Base-by-base conservation (phyloP, 345 rosid genomes). In the Acer saccharum region DNA sequence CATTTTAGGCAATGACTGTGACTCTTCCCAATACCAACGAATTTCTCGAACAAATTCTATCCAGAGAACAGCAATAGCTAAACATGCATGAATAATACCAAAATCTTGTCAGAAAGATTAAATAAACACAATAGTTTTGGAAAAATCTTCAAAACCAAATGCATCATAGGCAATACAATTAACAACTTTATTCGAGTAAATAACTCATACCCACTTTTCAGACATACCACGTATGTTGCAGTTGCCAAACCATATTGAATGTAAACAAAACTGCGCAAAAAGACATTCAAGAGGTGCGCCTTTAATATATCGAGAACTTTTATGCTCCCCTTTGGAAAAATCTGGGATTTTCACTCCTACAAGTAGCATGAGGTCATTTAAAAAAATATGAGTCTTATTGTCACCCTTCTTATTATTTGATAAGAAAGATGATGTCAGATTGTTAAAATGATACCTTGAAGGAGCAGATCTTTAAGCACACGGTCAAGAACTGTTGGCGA, bases 1-100 rank as follows among this genome's bases (percentile, higher is more conserved):
- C 88, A 92, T 84, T 87, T 87, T 91, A 54, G 99, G 97, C 85
- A 96, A 79, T 16, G 93, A 85, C 72, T 94, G 97, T 65, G 93
- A 81, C 86, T 96, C 99, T 84, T 96, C 99, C 99, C 98, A 96
- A 77, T 88, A 94, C 96, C 95, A 96, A 76, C 98, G 98, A 78
- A 92, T 92, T 90, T 96, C 99, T 74, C 95, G 94, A 81, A 92
- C 91, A 79, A 96, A 96, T 82, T 96, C 97, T 81, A 93, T 74
- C 99, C 99, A 95, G 80, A 95, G 93, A 65, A 81, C 86, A 69
- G 98, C 93, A 79, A 96, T 91, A 78, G 99, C 98, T 96, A 77
- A 68, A 75, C 8, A 83, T n/a, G 74, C 48, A 83, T 29, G 67
- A 77, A 77, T 64, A 64, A 69, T 57, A 69, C 13, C 58, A 71